Evolutionary conservation across 169 alveolate species (phyloP).

Genomic region (Plasmodium cynomolgi): DNA sequence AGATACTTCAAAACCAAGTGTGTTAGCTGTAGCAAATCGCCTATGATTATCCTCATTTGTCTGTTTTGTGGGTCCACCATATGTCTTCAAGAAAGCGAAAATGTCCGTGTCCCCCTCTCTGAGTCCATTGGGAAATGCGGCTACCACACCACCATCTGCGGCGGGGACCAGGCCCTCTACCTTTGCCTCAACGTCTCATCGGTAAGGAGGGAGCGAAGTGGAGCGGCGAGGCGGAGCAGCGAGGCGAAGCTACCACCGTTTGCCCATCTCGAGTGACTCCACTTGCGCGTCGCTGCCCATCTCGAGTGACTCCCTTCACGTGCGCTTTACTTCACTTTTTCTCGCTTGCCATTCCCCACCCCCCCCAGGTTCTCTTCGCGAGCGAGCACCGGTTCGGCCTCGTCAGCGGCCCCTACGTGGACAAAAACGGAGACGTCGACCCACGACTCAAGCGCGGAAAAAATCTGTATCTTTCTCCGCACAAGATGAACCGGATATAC

Average conservation of each 20-base stretch:
- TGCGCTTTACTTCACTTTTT: background rate
- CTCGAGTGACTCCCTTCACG: background rate
- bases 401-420: slow-evolving; percentile 58
- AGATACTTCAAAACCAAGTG: slow-evolving; percentile 50
- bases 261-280: background rate
- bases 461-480: slow-evolving; percentile 35
- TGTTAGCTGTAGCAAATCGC: slow-evolving; percentile 43
- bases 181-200: slow-evolving; percentile 56
- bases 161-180: slow-evolving; percentile 62
- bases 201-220: background rate
- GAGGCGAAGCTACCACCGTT: background rate
- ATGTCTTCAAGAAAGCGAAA: slow-evolving; percentile 39
- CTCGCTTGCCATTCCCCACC: background rate
- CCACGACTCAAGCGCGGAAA: slow-evolving; percentile 51
- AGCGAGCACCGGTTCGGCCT: slow-evolving; percentile 53
- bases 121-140: slow-evolving; percentile 59
- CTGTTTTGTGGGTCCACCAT: slow-evolving; percentile 60
- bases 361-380: slow-evolving; percentile 27
- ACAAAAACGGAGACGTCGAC: slow-evolving; percentile 67
- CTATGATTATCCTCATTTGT: slow-evolving; percentile 38
- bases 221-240: background rate
- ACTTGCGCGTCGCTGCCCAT: background rate
- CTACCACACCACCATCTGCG: slow-evolving; percentile 60
- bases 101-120: slow-evolving; percentile 13
- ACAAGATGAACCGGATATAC: slow-evolving; percentile 32